Conservation (phyloP, 2,329 filamentous ascomycete genomes). For the Fusarium metavorans region DNA sequence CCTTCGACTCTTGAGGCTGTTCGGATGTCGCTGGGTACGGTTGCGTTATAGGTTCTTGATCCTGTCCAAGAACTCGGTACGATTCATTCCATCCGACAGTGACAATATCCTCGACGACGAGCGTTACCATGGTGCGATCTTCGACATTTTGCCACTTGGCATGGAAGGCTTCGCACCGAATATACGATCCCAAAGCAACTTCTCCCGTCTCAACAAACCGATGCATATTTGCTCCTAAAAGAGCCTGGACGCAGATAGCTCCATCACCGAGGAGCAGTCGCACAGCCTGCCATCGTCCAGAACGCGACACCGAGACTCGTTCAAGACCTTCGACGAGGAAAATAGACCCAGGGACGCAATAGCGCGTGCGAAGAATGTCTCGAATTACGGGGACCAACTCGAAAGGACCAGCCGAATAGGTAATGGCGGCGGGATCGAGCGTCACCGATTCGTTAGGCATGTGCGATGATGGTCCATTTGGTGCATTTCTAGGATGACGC, state of each 20-base stretch:
- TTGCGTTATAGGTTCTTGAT: neutral
- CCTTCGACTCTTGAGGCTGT: neutral
- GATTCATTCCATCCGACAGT: slow-evolving; percentile 62
- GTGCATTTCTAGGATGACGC: neutral
- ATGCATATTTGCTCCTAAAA: slow-evolving; percentile 61
- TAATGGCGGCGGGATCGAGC: slow-evolving; percentile 46
- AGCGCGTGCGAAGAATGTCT: slow-evolving; percentile 62
- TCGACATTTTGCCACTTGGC: slow-evolving; percentile 45
- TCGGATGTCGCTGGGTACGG: neutral
- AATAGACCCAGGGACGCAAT: slow-evolving; percentile 60
- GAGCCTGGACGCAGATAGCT: slow-evolving; percentile 65
- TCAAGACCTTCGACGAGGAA: slow-evolving; percentile 64
- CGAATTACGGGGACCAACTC: slow-evolving; percentile 56
- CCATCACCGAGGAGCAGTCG: slow-evolving; percentile 66
- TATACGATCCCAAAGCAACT: slow-evolving; percentile 62
- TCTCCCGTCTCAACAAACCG: slow-evolving; percentile 59
- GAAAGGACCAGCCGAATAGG: slow-evolving; percentile 42
- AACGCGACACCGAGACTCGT: slow-evolving; percentile 49
- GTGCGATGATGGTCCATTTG: slow-evolving; percentile 32
- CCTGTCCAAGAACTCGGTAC: slow-evolving; percentile 45
- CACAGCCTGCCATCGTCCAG: slow-evolving; percentile 56
- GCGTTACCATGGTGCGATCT: slow-evolving; percentile 52
- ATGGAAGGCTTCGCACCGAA: slow-evolving; percentile 58
- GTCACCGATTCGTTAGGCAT: slow-evolving; percentile 38
- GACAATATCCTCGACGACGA: slow-evolving; percentile 59